Conservation (phyloP, 305 asterid genomes). For the Lippia alba region DNA sequence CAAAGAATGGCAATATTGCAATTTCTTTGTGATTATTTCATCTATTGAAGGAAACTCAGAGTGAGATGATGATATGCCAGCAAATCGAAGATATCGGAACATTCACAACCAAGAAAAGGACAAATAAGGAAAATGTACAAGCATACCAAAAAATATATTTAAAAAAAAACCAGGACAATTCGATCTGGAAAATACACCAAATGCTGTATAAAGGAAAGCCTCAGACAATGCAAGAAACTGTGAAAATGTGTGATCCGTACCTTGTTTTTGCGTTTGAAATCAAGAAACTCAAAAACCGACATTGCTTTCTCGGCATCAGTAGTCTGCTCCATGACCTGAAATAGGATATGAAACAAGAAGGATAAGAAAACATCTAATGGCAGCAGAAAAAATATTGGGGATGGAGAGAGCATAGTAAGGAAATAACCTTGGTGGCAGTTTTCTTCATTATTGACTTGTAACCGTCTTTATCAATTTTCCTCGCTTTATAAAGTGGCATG, state of each 20-base stretch:
- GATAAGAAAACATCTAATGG: conserved; percentile 23
- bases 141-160: not conserved
- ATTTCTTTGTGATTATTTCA: conserved; percentile 17
- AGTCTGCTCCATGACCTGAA: conserved; percentile 93
- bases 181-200: not conserved
- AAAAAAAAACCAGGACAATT: conserved; percentile 12
- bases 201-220: not conserved
- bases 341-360: conserved; percentile 35
- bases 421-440: conserved; percentile 92
- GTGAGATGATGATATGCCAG: not conserved
- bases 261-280: conserved; percentile 98
- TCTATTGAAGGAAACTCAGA: conserved; percentile 27
- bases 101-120: conserved; percentile 26
- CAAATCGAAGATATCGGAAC: conserved; percentile 5
- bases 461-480: conserved; percentile 88
- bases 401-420: conserved; percentile 28
- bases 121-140: not conserved
- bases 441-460: conserved; percentile 97
- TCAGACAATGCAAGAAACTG: conserved; percentile 17
- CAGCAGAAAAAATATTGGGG: conserved; percentile 21
- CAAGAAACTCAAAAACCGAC: conserved; percentile 88
- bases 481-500: conserved; percentile 97
- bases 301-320: conserved; percentile 90
- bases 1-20: conserved; percentile 17
- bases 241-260: conserved; percentile 41